Base-by-base conservation (phyloP, 2,329 filamentous ascomycete species). In the Rhexocercosporidium sp. region DNA sequence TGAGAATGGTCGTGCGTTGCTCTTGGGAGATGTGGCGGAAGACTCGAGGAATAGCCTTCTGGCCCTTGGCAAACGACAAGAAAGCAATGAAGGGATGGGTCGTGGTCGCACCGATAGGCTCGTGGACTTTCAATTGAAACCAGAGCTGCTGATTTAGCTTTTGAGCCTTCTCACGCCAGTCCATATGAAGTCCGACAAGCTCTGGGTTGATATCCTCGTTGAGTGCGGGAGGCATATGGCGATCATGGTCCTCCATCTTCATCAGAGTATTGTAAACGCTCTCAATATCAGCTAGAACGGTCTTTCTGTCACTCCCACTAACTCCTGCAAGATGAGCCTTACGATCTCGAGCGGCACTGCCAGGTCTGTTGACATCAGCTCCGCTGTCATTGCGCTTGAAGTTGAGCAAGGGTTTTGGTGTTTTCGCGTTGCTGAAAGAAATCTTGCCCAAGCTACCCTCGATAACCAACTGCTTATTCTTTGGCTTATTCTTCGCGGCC, bases 381-480 rank as follows among this genome's bases (percentile, higher is more conserved):
- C 82, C 83, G 71, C 84, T 89, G 60, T 97, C 94, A 22, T 88
- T 85, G 37, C 94, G 92, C 84, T 97, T 98, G 82, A 99, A 94
- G 78, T 96, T 99, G 59, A 99, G 88, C 66, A 98, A 84, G 18
- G 95, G 94, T 79, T 97, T 96, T 0, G 96, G 96, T 0, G 96
- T 97, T 83, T 98, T 99, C 57, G 96, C 93, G 76, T 99, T 99
- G 84, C 95, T 97, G 82, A 98, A 99, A 0, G 95, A 97, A 66
- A 99, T 99, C 83, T 98, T 99, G 72, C 96, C 96, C 59, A 99
- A 82, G 76, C 94, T 97, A 29, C 96, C 96, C 77, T 97, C 95
- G 67, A 99, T 95, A 22, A 98, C 94, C 9, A 99, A 85, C 78
- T 97, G 94, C 76, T 96, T 97, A 77, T 97, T 97, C 84, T 99